These are phyloP conservation scores for Nitzschia sp. DNA, from an alignment of 108 stramenopile genomes.

Conservation along the genomic window DNA sequence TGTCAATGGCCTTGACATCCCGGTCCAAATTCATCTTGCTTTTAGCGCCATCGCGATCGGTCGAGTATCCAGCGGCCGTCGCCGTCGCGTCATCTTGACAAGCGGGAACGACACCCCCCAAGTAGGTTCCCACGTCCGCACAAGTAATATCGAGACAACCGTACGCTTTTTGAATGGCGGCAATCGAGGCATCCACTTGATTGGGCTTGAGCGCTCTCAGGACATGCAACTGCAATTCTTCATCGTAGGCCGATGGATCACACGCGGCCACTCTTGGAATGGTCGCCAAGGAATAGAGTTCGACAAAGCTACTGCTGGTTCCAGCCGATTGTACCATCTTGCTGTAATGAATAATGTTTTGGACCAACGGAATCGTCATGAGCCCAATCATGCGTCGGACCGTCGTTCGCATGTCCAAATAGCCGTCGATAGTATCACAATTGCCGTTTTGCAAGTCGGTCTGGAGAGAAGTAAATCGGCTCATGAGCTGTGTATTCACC, in stretches of 20 bases:
- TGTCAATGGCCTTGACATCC: conserved; percentile 51
- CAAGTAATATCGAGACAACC: conserved; percentile 59
- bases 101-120: conserved; percentile 29
- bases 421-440: conserved; percentile 33
- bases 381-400: conserved; percentile 36
- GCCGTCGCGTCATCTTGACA: conserved; percentile 30
- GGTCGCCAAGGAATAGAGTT: conserved; percentile 57
- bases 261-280: conserved; percentile 54
- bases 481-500: conserved; percentile 59
- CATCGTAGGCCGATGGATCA: conserved; percentile 35
- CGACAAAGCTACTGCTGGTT: conserved; percentile 37
- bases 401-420: conserved; percentile 34
- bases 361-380: conserved; percentile 77
- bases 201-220: conserved; percentile 11
- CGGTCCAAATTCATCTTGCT: conserved; percentile 45
- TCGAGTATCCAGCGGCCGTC: conserved; percentile 28
- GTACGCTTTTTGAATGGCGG: conserved; percentile 42
- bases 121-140: conserved; percentile 50
- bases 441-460: conserved; percentile 11
- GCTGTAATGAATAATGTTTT: conserved; percentile 72
- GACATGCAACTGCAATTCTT: conserved; percentile 31
- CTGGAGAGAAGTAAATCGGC: conserved; percentile 45
- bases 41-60: conserved; percentile 28
- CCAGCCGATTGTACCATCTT: conserved; percentile 30
- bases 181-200: conserved; percentile 24